Conservation (phyloP, 208 protist species). For the Acanthamoeba sp. region DNA sequence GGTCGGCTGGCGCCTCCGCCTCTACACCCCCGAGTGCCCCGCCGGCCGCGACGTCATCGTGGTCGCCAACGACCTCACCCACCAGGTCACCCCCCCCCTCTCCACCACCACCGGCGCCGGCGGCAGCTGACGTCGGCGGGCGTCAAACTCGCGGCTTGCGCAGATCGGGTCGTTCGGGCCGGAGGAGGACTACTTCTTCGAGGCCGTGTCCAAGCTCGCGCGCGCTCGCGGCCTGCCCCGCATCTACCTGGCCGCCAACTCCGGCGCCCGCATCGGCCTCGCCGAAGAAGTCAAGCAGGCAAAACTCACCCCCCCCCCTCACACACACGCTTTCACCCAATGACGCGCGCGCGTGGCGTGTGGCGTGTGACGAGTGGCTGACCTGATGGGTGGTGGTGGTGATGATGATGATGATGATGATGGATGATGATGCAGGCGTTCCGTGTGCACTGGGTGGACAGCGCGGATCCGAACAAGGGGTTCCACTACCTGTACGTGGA, state of each 20-base stretch:
- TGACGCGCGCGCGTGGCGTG: not conserved
- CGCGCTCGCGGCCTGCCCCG: slow-evolving; percentile 94
- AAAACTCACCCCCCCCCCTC: too few relatives aligned
- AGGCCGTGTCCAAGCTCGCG: slow-evolving; percentile 91
- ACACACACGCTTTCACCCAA: too few relatives aligned
- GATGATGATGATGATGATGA: too few relatives aligned
- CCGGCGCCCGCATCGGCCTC: slow-evolving; percentile 97
- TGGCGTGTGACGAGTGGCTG: too few relatives aligned
- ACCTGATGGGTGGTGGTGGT: too few relatives aligned
- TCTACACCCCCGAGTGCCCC: slow-evolving; percentile 94
- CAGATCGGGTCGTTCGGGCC: slow-evolving; percentile 97
- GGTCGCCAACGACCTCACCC: slow-evolving; percentile 99
- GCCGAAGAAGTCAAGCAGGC: slow-evolving; percentile 94
- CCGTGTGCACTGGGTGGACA: slow-evolving; percentile 93
- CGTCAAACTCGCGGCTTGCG: too few relatives aligned
- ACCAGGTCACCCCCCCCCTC: too few relatives aligned
- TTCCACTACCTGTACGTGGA: slow-evolving; percentile 97
- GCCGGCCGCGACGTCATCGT: slow-evolving; percentile 93
- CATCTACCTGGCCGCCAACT: slow-evolving; percentile 98
- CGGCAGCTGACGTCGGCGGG: too few relatives aligned
- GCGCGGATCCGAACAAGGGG: slow-evolving; percentile 87
- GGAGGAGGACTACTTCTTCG: slow-evolving; percentile 96
- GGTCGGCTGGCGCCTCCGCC: slow-evolving; percentile 95
- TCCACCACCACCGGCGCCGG: too few relatives aligned
- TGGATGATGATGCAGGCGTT: too few relatives aligned